Base-by-base conservation (phyloP, 345 rosid genomes). In the Arabis hirsuta region DNA sequence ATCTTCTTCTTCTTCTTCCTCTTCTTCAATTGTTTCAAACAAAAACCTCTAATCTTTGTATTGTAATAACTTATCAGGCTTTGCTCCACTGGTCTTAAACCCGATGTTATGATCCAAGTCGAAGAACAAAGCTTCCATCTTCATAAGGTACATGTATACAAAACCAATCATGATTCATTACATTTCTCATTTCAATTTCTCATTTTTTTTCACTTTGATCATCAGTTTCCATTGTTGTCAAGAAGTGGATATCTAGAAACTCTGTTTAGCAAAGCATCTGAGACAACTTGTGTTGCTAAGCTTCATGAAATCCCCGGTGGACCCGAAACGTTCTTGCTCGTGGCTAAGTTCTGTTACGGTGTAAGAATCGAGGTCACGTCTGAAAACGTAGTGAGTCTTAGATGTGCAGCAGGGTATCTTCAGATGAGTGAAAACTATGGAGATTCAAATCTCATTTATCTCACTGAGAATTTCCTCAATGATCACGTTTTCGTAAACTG, bases 351-450 rank as follows among this genome's bases (percentile, higher is more conserved):
- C 83, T 94, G 95, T 68, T 94, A 94, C 72, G 95, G 89, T 46
- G 87, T 86, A 24, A 85, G 77, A 81, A 72, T 87, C 2, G 91
- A 91, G 53, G 85, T 94, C 79, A 84, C 79, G 0, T 77, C 96
- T 27, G 56, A 62, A 47, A 94, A 87, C 62, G 71, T 88, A 3
- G 90, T 86, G 27, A 76, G 84, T 55, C 92, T 89, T 9, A 80
- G 96, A 68, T 94, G 98, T 53, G 96, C 96, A 10, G 91, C 96
- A 4, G 97, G 91, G 84, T 89, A 87, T 81, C 90, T 94, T 34
- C 81, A 71, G 20, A 94, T 94, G 97, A 84, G 55, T 10, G 96
- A 94, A 42, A 89, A 87, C 22, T 85, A 80, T 11, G 89, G 88
- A 39, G 91, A 83, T 44, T 80, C 82, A 55, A 94, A 94, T 74